These are phyloP conservation scores for Xylaria sp. DNA, from an alignment of 2,329 filamentous ascomycete species.

Conservation along the genomic window DNA sequence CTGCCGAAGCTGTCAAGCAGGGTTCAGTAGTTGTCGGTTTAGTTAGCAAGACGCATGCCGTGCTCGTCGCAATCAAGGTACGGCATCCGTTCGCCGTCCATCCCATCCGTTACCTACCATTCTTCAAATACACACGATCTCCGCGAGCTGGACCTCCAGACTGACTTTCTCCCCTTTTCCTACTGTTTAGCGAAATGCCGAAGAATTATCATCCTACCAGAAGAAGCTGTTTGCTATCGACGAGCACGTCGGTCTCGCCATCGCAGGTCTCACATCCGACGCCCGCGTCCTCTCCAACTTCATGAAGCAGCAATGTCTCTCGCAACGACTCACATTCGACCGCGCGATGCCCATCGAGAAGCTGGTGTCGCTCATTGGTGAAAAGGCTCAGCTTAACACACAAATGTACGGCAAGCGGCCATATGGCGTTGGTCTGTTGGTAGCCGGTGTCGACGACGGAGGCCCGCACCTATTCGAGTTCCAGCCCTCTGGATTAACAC, in stretches of 20 bases:
- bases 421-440: conserved; percentile 88
- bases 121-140: not conserved
- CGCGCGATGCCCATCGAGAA: conserved; percentile 85
- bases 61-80: conserved; percentile 95
- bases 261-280: conserved; percentile 94
- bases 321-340: conserved; percentile 91
- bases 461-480: conserved; percentile 98
- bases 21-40: conserved; percentile 96
- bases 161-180: conserved; percentile 4
- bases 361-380: conserved; percentile 86
- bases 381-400: conserved; percentile 96
- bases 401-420: conserved; percentile 95
- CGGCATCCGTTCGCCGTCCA: conserved; percentile 17
- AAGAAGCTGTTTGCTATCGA: conserved; percentile 98
- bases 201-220: conserved; percentile 99
- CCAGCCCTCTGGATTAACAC: conserved; percentile 90
- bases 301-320: conserved; percentile 98
- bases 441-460: conserved; percentile 88
- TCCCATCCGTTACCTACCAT: not conserved
- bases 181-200: conserved; percentile 74
- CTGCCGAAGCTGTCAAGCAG: conserved; percentile 97
- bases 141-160: not conserved
- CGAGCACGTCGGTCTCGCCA: conserved; percentile 89
- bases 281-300: conserved; percentile 99
- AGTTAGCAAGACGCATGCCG: conserved; percentile 95